Evolutionary conservation across 2,329 filamentous ascomycete species (phyloP).

Genomic region (Penicillium sp.): DNA sequence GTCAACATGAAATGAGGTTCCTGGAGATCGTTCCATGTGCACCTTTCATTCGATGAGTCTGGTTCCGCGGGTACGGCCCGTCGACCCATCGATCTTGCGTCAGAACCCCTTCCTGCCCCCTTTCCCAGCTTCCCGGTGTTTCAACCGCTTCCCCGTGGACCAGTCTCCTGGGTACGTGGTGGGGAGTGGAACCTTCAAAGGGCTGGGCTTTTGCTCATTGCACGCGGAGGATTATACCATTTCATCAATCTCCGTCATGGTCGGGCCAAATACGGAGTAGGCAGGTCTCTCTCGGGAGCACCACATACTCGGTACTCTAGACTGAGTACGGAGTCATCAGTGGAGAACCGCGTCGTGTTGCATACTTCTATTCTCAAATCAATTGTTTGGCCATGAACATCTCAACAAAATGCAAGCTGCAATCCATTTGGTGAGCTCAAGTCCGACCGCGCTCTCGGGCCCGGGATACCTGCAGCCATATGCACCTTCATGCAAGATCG

Average conservation of each 20-base stretch:
- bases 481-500: slow-evolving; percentile 9
- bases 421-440: not conserved
- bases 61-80: not conserved
- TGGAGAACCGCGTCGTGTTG: too few species aligned
- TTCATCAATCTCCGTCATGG: too few species aligned
- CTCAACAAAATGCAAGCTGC: too few species aligned
- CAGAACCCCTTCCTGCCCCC: slow-evolving; percentile 1
- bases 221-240: too few species aligned
- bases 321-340: too few species aligned
- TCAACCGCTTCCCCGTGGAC: not conserved
- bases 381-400: too few species aligned
- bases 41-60: too few species aligned
- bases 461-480: not conserved
- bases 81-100: not conserved
- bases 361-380: too few species aligned
- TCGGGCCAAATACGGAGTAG: too few species aligned
- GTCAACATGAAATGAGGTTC: too few species aligned
- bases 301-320: too few species aligned
- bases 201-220: not conserved
- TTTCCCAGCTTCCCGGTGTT: slow-evolving; percentile 6
- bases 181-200: not conserved
- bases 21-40: not conserved
- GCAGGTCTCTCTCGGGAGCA: too few species aligned
- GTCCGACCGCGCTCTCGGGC: not conserved
- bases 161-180: not conserved